Evolutionary conservation across 179 eudicot species (phyloP).

Genomic region (Beta corolliflora): DNA sequence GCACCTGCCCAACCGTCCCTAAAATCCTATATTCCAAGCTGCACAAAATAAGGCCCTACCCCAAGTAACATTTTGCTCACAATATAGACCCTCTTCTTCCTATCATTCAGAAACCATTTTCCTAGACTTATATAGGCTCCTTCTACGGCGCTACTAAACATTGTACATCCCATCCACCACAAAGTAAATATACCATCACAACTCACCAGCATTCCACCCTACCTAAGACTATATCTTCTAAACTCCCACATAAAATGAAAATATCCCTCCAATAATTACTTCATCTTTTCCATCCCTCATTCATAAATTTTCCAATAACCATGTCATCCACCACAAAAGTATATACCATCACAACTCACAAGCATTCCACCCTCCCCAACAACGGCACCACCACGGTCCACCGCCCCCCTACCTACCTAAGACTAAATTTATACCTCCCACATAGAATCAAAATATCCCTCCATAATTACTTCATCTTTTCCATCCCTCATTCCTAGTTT

Average conservation of each 20-base stretch:
- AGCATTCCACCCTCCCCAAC: too few species aligned
- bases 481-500: neutral
- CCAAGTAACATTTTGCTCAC: neutral
- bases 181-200: neutral
- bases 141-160: neutral
- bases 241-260: too few species aligned
- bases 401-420: too few species aligned
- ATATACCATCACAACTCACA: neutral
- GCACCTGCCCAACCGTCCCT: neutral
- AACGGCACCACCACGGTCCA: too few species aligned
- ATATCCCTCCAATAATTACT: neutral
- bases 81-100: neutral
- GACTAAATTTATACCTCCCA: too few species aligned
- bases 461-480: neutral
- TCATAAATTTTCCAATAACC: neutral
- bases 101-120: neutral
- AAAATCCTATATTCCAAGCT: neutral
- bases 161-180: neutral
- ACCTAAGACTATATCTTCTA: too few species aligned
- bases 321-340: neutral
- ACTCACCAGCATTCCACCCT: neutral
- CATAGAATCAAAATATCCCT: neutral
- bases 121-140: neutral
- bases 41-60: neutral
- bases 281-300: neutral